A percentile compares a stretch with the other conserved stretches of the same genome.
phyloP scores from a whole-genome alignment of 2,329 filamentous ascomycete genomes.

The Simplicillium aogashimaense region DNA sequence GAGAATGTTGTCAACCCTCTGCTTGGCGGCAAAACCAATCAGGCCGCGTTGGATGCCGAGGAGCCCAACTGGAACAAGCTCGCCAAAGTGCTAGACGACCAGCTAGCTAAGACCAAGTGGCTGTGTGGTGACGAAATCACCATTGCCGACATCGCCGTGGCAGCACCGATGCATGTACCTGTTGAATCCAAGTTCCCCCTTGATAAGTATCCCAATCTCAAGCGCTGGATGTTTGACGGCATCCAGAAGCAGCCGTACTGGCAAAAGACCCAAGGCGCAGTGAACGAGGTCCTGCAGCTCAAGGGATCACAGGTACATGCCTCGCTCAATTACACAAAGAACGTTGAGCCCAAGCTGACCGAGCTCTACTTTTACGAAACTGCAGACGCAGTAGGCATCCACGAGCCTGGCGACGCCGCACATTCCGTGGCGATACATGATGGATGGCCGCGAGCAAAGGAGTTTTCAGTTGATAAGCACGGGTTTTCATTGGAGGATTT shows the following conservation, averaged over 20 bases:
- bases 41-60: not conserved
- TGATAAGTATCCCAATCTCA: not conserved
- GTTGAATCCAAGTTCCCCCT: not conserved
- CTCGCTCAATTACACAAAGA: not conserved
- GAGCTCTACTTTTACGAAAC: not conserved
- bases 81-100: not conserved
- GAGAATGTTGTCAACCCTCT: not conserved
- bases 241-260: not conserved
- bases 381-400: not conserved
- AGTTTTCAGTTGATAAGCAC: conserved; percentile 2
- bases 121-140: not conserved
- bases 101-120: not conserved
- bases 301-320: not conserved
- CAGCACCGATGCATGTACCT: not conserved
- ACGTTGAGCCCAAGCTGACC: not conserved
- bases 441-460: not conserved
- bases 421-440: conserved; percentile 1
- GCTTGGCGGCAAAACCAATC: not conserved
- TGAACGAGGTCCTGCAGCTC: not conserved
- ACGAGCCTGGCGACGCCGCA: conserved; percentile 1
- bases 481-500: conserved; percentile 2
- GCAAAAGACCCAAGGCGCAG: not conserved
- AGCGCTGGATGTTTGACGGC: not conserved
- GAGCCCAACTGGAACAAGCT: not conserved
- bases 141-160: not conserved